Conservation (phyloP, 2,329 filamentous ascomycete species). For the Akanthomyces dipterigenus region DNA sequence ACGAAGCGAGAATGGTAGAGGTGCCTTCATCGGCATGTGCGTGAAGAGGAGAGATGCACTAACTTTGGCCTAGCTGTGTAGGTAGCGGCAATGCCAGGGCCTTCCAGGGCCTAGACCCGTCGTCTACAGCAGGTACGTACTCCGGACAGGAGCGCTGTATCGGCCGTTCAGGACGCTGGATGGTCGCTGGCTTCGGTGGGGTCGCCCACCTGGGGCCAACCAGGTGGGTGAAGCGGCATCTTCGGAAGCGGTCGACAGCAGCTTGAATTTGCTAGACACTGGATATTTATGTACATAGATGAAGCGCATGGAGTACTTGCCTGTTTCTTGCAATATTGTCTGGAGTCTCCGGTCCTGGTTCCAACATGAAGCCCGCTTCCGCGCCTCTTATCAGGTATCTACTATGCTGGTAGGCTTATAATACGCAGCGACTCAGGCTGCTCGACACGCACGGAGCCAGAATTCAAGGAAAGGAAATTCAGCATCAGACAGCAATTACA, state of each 20-base stretch:
- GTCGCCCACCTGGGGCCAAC: not conserved
- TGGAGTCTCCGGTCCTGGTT: not conserved
- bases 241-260: not conserved
- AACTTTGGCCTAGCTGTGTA: not conserved
- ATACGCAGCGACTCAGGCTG: not conserved
- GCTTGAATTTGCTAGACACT: not conserved
- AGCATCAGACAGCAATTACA: not conserved
- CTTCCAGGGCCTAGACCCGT: not conserved
- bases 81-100: not conserved
- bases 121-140: not conserved
- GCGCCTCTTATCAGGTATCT: not conserved
- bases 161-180: not conserved
- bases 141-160: not conserved
- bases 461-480: not conserved
- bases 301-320: too few relatives aligned
- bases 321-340: not conserved
- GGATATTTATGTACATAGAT: too few relatives aligned
- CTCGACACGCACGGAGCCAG: not conserved
- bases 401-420: not conserved
- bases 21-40: not conserved
- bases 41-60: not conserved
- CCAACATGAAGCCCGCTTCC: not conserved
- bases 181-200: not conserved
- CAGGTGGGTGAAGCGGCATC: not conserved
- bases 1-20: not conserved